These are phyloP conservation scores for Solanum hybrid DNA, from an alignment of 305 asterid genomes.

Conservation along the genomic window DNA sequence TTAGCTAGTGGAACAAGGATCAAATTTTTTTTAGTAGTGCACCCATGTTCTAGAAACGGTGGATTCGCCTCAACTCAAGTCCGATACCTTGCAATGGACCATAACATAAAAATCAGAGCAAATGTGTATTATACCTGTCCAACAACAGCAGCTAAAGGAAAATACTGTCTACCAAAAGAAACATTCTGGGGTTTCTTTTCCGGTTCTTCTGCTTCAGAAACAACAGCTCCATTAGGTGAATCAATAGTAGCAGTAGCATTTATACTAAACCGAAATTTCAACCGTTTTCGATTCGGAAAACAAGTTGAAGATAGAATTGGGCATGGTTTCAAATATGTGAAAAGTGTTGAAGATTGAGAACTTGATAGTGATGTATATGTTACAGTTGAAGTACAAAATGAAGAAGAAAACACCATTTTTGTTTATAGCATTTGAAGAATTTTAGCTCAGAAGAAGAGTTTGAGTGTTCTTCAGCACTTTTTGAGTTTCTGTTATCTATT, in stretches of 20 bases:
- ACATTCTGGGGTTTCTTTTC: constrained; percentile 12
- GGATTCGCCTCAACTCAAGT: neutral
- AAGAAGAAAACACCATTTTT: neutral
- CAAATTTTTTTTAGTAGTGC: neutral
- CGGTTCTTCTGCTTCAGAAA: constrained; percentile 13
- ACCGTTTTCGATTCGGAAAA: constrained; percentile 21
- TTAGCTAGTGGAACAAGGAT: neutral
- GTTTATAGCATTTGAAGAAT: neutral
- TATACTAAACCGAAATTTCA: constrained; percentile 24
- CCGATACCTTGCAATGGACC: neutral
- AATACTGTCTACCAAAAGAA: constrained; percentile 63
- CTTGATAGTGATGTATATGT: neutral
- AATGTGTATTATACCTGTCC: constrained; percentile 57
- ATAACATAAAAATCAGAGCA: neutral
- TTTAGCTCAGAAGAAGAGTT: neutral
- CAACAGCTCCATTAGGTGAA: constrained; percentile 69
- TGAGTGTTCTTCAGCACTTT: neutral
- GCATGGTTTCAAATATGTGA: neutral
- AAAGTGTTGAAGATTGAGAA: neutral
- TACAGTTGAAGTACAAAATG: neutral
- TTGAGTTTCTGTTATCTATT: neutral
- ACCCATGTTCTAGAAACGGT: neutral
- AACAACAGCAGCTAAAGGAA: constrained; percentile 94
- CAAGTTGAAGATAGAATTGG: constrained; percentile 12
- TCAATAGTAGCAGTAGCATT: constrained; percentile 62